Conservation (phyloP, 2,329 filamentous ascomycete genomes). For the Trichoderma atroviride region DNA sequence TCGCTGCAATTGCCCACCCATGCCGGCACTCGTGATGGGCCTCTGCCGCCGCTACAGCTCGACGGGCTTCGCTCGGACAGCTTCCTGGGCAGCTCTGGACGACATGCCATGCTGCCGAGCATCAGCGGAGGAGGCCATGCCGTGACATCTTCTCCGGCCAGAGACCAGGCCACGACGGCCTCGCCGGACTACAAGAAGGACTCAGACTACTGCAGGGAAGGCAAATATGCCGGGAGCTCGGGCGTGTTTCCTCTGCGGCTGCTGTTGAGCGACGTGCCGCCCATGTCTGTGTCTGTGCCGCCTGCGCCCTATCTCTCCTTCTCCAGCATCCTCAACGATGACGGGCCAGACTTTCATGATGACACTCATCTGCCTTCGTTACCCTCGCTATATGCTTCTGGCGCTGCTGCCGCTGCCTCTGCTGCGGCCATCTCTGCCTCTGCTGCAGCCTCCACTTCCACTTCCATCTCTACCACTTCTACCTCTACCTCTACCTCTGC, state of each 20-base stretch:
- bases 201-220: slow-evolving; percentile 30
- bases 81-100: slow-evolving; percentile 22
- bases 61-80: slow-evolving; percentile 50
- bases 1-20: slow-evolving; percentile 48
- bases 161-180: slow-evolving; percentile 29
- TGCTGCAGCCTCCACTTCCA: not conserved
- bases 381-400: not conserved
- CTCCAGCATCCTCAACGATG: slow-evolving; percentile 53
- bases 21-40: slow-evolving; percentile 42
- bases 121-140: not conserved
- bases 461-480: not conserved
- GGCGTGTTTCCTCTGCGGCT: slow-evolving; percentile 45
- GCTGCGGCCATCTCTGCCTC: not conserved
- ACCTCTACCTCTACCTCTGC: not conserved
- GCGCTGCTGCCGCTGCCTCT: not conserved
- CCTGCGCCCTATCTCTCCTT: slow-evolving; percentile 45
- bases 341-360: slow-evolving; percentile 47
- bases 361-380: slow-evolving; percentile 40
- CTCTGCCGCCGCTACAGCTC: slow-evolving; percentile 57
- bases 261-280: slow-evolving; percentile 42
- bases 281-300: slow-evolving; percentile 31
- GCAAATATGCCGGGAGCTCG: slow-evolving; percentile 32
- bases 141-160: slow-evolving; percentile 25
- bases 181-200: slow-evolving; percentile 33
- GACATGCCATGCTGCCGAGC: slow-evolving; percentile 14